Evolutionary conservation across 2,329 filamentous ascomycete genomes (phyloP).

Genomic region (Chaetomium sp.): DNA sequence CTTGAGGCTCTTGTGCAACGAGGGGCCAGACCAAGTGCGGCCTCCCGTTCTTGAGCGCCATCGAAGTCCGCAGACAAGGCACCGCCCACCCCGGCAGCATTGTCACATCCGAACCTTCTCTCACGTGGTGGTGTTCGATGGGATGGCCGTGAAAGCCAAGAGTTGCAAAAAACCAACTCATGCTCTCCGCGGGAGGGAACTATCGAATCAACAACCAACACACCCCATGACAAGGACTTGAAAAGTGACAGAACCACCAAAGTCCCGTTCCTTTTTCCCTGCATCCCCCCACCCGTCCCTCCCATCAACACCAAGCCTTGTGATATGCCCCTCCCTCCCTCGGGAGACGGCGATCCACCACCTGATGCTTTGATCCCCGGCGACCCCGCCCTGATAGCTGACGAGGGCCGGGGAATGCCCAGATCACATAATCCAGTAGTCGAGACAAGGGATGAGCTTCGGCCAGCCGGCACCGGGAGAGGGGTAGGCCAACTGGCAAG

Average conservation of each 20-base stretch:
- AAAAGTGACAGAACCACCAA: slow-evolving; percentile 9
- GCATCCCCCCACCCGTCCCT: not conserved
- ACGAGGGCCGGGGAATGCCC: not conserved
- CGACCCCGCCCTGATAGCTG: not conserved
- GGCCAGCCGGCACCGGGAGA: not conserved
- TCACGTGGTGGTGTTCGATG: not conserved
- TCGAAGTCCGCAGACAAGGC: slow-evolving; percentile 1
- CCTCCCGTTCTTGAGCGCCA: slow-evolving; percentile 4
- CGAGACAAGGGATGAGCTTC: not conserved
- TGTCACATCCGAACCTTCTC: not conserved
- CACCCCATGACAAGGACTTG: not conserved
- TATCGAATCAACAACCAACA: not conserved
- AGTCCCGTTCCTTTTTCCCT: not conserved
- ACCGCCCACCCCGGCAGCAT: not conserved
- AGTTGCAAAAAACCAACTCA: not conserved
- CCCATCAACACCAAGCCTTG: not conserved
- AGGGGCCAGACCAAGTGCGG: not conserved
- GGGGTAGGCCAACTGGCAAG: not conserved
- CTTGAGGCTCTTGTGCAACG: not conserved
- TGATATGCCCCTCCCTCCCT: not conserved
- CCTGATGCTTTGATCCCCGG: not conserved
- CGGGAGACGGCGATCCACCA: not conserved
- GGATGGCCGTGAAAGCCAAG: not conserved
- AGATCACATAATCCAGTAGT: not conserved
- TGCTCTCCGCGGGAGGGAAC: not conserved